Evolutionary conservation across 1,284 basidiomycete genomes (phyloP).

Genomic region (Trametes sp.): DNA sequence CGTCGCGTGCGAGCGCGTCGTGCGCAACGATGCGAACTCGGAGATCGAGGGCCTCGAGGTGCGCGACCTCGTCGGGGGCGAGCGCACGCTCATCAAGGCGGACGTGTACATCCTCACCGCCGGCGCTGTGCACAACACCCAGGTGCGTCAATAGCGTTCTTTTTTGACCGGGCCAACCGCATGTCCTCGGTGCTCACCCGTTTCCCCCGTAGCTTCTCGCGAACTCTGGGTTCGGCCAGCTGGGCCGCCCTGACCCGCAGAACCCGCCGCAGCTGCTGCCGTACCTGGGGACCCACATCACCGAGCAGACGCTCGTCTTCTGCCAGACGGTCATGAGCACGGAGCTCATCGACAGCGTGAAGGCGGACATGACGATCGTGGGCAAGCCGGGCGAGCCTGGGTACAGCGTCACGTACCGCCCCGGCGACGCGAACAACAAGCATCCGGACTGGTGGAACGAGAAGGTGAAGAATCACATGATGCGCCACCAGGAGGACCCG

Average conservation of each 20-base stretch:
- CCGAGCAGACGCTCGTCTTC: constrained; percentile 36
- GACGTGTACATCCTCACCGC: constrained; percentile 34
- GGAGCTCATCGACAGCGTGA: constrained; percentile 13
- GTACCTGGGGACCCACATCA: constrained; percentile 32
- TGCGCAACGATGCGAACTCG: background rate
- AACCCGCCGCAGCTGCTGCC: constrained; percentile 1
- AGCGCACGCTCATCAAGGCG: constrained; percentile 17
- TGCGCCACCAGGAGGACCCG: constrained; percentile 40
- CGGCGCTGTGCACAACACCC: constrained; percentile 35
- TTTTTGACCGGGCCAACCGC: too few relatives aligned
- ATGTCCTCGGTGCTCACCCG: background rate
- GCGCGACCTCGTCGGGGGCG: constrained; percentile 20
- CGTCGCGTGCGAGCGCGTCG: constrained; percentile 3
- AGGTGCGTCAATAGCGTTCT: constrained; percentile 29
- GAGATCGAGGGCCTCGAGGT: constrained; percentile 22
- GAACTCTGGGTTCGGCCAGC: constrained; percentile 25
- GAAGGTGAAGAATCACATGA: constrained; percentile 42
- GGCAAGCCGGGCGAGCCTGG: constrained; percentile 7
- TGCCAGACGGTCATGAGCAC: constrained; percentile 10
- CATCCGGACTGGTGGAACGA: constrained; percentile 42
- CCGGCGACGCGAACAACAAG: constrained; percentile 16
- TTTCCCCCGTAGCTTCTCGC: constrained; percentile 27
- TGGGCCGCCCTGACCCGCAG: background rate
- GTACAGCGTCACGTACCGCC: constrained; percentile 19
- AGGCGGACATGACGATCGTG: constrained; percentile 3